A percentile compares a stretch with the other conserved stretches of the same genome.
Conservation (phyloP, 495 filamentous ascomycete genomes). For the Massariosphaeria phaeospora region DNA sequence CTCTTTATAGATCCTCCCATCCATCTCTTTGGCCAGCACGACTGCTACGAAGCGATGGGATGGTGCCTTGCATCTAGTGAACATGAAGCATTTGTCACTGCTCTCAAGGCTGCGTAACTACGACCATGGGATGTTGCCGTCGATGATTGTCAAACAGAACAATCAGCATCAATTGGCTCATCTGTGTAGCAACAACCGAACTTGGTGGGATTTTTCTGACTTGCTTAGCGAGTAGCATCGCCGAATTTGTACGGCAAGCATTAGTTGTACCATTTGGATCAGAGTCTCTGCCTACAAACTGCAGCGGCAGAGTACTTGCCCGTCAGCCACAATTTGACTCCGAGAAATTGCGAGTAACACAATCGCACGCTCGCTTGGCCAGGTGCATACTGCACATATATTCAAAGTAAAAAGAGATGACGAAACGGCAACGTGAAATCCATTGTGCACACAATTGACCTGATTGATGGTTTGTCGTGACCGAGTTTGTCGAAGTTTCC, state of each 20-base stretch:
- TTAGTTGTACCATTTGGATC: neutral
- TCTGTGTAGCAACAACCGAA: no score
- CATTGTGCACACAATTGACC: no score
- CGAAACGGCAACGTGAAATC: neutral
- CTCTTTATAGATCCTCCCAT: slow-evolving; percentile 19
- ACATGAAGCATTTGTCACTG: slow-evolving; percentile 8
- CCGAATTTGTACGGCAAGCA: neutral
- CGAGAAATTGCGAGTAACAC: slow-evolving; percentile 12
- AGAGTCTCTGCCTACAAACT: slow-evolving; percentile 15
- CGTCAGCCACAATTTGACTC: slow-evolving; percentile 3
- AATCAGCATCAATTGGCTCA: neutral
- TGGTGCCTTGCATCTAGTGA: slow-evolving; percentile 7
- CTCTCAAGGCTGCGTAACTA: slow-evolving; percentile 19
- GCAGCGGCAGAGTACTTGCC: slow-evolving; percentile 3
- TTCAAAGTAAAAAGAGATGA: slow-evolving; percentile 2
- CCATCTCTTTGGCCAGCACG: neutral
- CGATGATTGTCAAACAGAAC: slow-evolving; percentile 3
- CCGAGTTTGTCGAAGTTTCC: neutral
- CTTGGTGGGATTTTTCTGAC: neutral
- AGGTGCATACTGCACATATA: no score
- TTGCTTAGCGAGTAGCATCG: neutral
- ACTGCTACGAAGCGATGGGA: neutral
- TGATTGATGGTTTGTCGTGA: no score
- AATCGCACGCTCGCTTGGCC: slow-evolving; percentile 22
- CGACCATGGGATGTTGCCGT: slow-evolving; percentile 12